These are phyloP conservation scores for Irpex lacteus DNA, from an alignment of 1,284 basidiomycete species.

Conservation along the genomic window DNA sequence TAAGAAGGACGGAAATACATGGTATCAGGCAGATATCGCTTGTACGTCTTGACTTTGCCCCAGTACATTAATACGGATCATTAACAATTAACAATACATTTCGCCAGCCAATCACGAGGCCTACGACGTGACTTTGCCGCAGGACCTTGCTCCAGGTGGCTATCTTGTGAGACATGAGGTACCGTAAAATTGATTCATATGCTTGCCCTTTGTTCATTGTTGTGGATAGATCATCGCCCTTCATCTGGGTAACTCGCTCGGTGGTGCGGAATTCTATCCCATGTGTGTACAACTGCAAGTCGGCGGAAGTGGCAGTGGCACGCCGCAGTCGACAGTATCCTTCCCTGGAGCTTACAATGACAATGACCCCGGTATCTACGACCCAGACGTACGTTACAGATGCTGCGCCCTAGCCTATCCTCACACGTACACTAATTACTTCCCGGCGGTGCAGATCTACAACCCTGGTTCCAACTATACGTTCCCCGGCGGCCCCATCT, in stretches of 20 bases:
- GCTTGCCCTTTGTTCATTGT: neutral
- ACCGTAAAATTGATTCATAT: neutral
- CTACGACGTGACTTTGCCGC: constrained; percentile 50
- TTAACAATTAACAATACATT: neutral
- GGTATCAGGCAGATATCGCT: constrained; percentile 42
- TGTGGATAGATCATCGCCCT: constrained; percentile 53
- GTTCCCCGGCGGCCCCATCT: constrained; percentile 38
- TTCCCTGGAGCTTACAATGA: constrained; percentile 69
- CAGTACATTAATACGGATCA: neutral
- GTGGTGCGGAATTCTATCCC: constrained; percentile 71
- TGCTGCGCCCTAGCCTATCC: neutral
- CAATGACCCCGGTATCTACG: constrained; percentile 57
- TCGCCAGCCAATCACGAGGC: constrained; percentile 30
- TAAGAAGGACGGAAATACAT: constrained; percentile 33
- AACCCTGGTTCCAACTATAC: constrained; percentile 28
- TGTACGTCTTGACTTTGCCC: constrained; percentile 13
- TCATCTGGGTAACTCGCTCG: constrained; percentile 45
- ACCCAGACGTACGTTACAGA: constrained; percentile 36
- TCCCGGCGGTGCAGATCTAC: constrained; percentile 29
- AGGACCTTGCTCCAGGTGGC: constrained; percentile 51
- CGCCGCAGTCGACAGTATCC: constrained; percentile 47
- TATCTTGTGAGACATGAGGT: constrained; percentile 63
- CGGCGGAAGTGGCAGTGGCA: constrained; percentile 46
- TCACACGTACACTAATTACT: neutral
- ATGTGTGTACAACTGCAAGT: constrained; percentile 60